These are phyloP conservation scores for Yamadazyma friedrichii DNA, from an alignment of 1,139 yeast species.

Conservation along the genomic window DNA sequence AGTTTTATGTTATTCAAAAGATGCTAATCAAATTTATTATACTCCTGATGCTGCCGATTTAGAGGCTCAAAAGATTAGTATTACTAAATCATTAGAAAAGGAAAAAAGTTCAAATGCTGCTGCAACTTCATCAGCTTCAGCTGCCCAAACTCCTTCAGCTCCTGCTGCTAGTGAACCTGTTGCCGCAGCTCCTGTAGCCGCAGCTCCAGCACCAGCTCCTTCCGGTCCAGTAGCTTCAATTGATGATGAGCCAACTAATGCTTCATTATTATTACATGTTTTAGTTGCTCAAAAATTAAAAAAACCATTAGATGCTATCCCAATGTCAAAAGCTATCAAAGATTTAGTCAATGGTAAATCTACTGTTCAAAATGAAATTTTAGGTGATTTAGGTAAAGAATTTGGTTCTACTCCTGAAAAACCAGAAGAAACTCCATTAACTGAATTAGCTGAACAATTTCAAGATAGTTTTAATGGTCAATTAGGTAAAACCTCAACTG, in stretches of 20 bases:
- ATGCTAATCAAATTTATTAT: slow-evolving; percentile 93
- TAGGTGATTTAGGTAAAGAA: slow-evolving; percentile 97
- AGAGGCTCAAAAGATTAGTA: slow-evolving; percentile 36
- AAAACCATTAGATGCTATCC: slow-evolving; percentile 81
- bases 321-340: slow-evolving; percentile 90
- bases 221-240: slow-evolving; percentile 79
- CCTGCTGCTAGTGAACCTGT: slow-evolving; percentile 45
- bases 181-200: slow-evolving; percentile 55
- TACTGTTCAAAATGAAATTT: slow-evolving; percentile 94
- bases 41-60: slow-evolving; percentile 79
- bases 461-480: slow-evolving; percentile 87
- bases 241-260: slow-evolving; percentile 88
- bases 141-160: slow-evolving; percentile 39
- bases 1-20: slow-evolving; percentile 92
- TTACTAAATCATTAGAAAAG: slow-evolving; percentile 14
- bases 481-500: slow-evolving; percentile 89
- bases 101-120: slow-evolving; percentile 21
- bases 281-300: slow-evolving; percentile 94
- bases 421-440: slow-evolving; percentile 96
- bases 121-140: slow-evolving; percentile 34
- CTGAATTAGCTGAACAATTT: slow-evolving; percentile 91
- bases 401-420: slow-evolving; percentile 97
- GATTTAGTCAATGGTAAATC: slow-evolving; percentile 98
- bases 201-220: slow-evolving; percentile 59
- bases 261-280: slow-evolving; percentile 78